Percentiles rank a stretch among this genome's conserved stretches.
Conservation (phyloP, 257 asterid species). For the Nicotiana noctiflora region DNA sequence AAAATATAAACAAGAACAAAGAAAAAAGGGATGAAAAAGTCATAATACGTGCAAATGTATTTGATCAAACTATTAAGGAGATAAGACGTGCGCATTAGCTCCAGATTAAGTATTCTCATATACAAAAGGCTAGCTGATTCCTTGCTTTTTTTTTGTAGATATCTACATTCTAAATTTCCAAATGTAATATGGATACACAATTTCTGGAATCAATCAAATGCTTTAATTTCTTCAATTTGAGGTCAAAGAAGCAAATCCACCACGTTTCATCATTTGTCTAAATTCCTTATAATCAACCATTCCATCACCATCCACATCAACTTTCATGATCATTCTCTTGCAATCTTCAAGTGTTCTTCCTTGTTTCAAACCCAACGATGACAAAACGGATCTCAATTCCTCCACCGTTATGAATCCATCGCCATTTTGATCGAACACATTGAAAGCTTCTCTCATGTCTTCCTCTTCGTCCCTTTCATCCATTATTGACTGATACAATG, state of each 20-base stretch:
- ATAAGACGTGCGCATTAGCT: background rate
- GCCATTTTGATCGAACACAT: constrained; percentile 37
- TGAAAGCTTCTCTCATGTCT: constrained; percentile 33
- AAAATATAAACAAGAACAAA: background rate
- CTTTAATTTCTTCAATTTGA: background rate
- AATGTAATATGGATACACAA: background rate
- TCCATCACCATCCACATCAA: constrained; percentile 40
- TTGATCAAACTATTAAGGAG: background rate
- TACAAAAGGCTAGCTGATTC: background rate
- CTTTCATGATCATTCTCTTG: constrained; percentile 30
- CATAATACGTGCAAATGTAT: background rate
- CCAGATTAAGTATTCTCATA: background rate
- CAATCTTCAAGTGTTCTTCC: constrained; percentile 35
- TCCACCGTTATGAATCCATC: constrained; percentile 38
- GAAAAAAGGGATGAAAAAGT: background rate
- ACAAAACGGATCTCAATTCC: constrained; percentile 32
- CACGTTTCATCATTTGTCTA: constrained; percentile 42
- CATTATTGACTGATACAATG: constrained; percentile 28
- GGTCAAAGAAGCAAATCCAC: constrained; percentile 35
- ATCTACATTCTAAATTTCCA: background rate
- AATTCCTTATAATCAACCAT: constrained; percentile 33
- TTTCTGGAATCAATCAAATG: background rate
- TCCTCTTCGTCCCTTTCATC: constrained; percentile 33
- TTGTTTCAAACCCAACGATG: constrained; percentile 30
- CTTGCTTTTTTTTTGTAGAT: background rate